Evolutionary conservation across 305 asterid genomes (phyloP).

Genomic region (Fraxinus baroniana): DNA sequence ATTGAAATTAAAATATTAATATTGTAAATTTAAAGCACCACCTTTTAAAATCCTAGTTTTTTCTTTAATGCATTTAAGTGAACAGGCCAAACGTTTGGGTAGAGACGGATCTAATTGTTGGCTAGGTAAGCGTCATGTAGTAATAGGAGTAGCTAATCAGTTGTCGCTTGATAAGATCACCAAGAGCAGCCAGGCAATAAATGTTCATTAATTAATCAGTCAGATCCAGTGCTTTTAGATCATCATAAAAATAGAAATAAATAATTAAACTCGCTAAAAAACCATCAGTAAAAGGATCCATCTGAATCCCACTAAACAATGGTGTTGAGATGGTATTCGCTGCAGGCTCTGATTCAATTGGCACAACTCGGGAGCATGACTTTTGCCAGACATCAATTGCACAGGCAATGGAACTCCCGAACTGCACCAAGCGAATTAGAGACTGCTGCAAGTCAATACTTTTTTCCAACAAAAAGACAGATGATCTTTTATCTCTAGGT

Average conservation of each 20-base stretch:
- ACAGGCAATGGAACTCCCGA: background rate
- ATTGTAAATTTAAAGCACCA: background rate
- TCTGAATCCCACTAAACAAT: background rate
- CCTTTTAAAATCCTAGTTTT: background rate
- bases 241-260: background rate
- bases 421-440: slow-evolving; percentile 9
- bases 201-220: background rate
- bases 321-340: background rate
- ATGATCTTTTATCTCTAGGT: background rate
- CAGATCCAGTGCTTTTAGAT: background rate
- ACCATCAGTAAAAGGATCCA: slow-evolving; percentile 7
- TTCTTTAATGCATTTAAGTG: background rate
- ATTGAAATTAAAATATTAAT: background rate
- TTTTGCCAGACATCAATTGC: background rate
- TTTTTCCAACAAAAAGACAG: background rate
- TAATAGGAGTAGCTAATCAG: background rate
- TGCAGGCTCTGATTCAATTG: slow-evolving; percentile 3
- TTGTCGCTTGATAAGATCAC: background rate
- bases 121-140: background rate
- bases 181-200: background rate
- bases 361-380: background rate
- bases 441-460: background rate
- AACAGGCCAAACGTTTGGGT: background rate
- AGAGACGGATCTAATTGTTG: background rate
- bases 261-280: background rate